Evolutionary conservation across 2,329 filamentous ascomycete species (phyloP), one percentile per base, ranked within the genome.

Genomic region (Colletotrichum abscissum): DNA sequence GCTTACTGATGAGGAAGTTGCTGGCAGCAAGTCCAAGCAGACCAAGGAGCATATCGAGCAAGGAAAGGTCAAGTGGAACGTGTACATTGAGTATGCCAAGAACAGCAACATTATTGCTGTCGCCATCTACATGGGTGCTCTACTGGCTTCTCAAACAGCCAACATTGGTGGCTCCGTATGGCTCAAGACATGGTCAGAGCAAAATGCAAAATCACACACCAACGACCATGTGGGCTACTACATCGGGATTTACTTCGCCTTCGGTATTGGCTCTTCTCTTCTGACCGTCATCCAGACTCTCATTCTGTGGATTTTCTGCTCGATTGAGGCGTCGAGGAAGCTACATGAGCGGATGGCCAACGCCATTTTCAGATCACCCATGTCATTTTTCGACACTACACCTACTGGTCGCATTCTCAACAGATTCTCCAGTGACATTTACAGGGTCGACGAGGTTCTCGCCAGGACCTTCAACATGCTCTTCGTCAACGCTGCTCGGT

Each of bases 241-340:
- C 80, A 94, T 99, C 79, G 95, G 96, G 71, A 91, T 99, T 76
- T 99, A 99, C 85, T 97, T 99, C 83, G 95, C 93, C 19, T 94
- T 99, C 83, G 97, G 97, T 60, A 90, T 99, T 64, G 96, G 96
- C 38, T 92, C 94, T 30, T 93, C 97, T 54, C 88, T 90, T 56
- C 87, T 99, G 75, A 96, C 97, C 3, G 95, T 98, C 55, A 80
- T 97, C 35, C 97, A 98, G 84, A 98, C 96, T 6, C 86, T 99
- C 77, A 95, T 99, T 76, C 88, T 99, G 33, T 99, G 97, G 97
- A 98, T 99, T 76, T 98, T 99, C 86, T 99, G 97, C 85, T 98
- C 97, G 5, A 99, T 99, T 75, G 97, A 99, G 91, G 97, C 97
- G 63, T 98, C 96, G 24, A 91, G 97, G 75, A 99, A 98, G 85